Evolutionary conservation across 116 monocot genomes (phyloP), one percentile per base, ranked within the genome.

Genomic region (Zostera marina): DNA sequence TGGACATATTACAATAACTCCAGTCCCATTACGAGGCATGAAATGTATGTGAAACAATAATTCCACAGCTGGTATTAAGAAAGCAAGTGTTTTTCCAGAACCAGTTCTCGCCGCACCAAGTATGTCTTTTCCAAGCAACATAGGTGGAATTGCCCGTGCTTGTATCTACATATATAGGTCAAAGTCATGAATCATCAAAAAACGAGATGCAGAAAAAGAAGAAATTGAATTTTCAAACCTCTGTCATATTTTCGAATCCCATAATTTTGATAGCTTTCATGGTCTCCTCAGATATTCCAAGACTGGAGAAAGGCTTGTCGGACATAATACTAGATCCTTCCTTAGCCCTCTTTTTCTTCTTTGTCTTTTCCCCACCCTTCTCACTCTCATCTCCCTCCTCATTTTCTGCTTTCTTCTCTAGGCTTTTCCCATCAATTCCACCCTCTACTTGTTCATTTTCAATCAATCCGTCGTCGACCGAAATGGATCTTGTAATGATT

Each of bases 1-100:
- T 39, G 93, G 93, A 45, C 87, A 93, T 25, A 93, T 81, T 48
- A 93, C 64, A 41, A 93, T 71, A 13, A 83, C 81, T 53, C 84
- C 87, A 53, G 81, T 71, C 49, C 93, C 87, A 54, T 93, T 93
- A 47, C 84, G 68, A 52, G 81, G 49, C 42, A 57, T 68, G 54
- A 93, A 93, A 23, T 57, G 60, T 26, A 81, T 67, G 46, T 75
- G 63, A 64, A 79, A 58, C 41, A 93, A 64, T 56, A 93, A 66
- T 63, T 93, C 93, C 4, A 93, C 62, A 3, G 81, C 88, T 9
- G 93, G 93, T 49, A 93, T 75, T 52, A 93, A 66, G 60, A 93
- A 93, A 10, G 93, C 93, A 32, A 92, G 87, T 10, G 92, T 92
- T 56, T 92, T 92, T 25, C 92, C 87, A 5, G 92, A 92, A 53